Percentiles rank a stretch among this genome's conserved stretches.
phyloP scores from a whole-genome alignment of 2,329 filamentous ascomycete species.

The Ophiostoma australiae region DNA sequence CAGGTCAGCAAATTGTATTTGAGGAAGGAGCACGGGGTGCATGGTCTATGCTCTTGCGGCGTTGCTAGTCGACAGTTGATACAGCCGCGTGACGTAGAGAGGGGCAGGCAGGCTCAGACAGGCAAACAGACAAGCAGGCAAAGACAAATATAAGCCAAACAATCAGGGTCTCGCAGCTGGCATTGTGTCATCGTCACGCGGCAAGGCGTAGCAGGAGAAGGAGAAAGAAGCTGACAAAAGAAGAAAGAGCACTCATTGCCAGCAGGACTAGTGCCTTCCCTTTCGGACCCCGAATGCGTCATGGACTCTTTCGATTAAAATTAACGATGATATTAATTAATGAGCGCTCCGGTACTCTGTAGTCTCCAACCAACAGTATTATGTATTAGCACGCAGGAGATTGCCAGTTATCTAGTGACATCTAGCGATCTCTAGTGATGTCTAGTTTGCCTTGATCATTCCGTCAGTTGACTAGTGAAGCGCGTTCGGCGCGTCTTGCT shows the following conservation, averaged over 20 bases:
- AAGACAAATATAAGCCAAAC: neutral
- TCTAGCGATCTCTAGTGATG: neutral
- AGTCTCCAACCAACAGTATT: neutral
- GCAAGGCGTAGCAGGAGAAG: neutral
- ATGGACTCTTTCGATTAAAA: neutral
- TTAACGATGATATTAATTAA: too few relatives aligned
- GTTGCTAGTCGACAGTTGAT: neutral
- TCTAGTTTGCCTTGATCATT: neutral
- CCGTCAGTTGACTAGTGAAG: slow-evolving; percentile 1
- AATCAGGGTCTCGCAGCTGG: neutral
- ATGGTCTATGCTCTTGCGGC: neutral
- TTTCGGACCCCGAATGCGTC: neutral
- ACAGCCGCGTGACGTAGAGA: neutral
- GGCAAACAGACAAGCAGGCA: neutral
- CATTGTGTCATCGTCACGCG: slow-evolving; percentile 1
- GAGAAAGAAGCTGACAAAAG: neutral
- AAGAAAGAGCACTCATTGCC: neutral
- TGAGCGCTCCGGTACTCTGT: neutral
- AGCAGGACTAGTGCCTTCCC: neutral
- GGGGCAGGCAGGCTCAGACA: neutral
- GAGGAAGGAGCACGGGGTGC: neutral
- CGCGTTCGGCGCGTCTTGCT: neutral
- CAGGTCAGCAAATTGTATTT: neutral
- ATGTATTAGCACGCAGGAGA: neutral
- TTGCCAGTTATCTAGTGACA: neutral